Evolutionary conservation across 2,329 filamentous ascomycete species (phyloP), one percentile per base, ranked within the genome.

Genomic region (Pestalotiopsis sp.): DNA sequence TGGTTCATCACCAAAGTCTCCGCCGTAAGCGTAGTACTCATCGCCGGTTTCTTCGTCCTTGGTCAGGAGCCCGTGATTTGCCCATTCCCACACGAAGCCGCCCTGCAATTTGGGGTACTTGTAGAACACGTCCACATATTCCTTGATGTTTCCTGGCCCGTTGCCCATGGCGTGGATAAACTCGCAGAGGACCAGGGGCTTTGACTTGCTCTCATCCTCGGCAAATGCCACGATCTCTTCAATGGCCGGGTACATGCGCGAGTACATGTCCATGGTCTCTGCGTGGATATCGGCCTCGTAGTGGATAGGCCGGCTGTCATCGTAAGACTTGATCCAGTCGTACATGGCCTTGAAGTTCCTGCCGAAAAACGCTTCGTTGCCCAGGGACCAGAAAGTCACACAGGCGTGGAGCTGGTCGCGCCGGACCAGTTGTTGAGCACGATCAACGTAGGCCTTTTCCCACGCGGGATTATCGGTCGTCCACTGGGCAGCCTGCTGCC

Each of bases 301-400:
- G 75, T 91, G 89, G 4, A 91, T 80, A 0, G 84, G 84, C 31
- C 89, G 81, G 25, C 83, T 87, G 3, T 82, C 79, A 73, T 91
- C 89, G 41, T 84, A 83, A 0, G 78, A 75, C 70, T 88, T 89
- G 74, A 89, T 86, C 78, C 84, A 89, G 4, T 86, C 78, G 69
- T 89, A 89, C 90, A 92, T 92, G 12, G 87, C 86, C 49, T 81
- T 81, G 70, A 90, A 87, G 71, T 92, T 92, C 6, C 82, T 80
- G 0, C 90, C 90, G 69, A 90, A 91, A 77, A 91, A 91, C 0
- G 89, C 86, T 75, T 92, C 90, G 70, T 92, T 92, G 0, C 90
- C 90, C 0, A 92, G 78, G 52, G 87, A 90, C 90, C 90, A 92
- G 59, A 91, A 84, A 49, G 92, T 86, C 14, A 92, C 83, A n/a